Percentiles rank a stretch among this genome's conserved stretches.
Evolutionary conservation across 2,329 filamentous ascomycete genomes (phyloP).

Genomic region (Colletotrichum limetticola): DNA sequence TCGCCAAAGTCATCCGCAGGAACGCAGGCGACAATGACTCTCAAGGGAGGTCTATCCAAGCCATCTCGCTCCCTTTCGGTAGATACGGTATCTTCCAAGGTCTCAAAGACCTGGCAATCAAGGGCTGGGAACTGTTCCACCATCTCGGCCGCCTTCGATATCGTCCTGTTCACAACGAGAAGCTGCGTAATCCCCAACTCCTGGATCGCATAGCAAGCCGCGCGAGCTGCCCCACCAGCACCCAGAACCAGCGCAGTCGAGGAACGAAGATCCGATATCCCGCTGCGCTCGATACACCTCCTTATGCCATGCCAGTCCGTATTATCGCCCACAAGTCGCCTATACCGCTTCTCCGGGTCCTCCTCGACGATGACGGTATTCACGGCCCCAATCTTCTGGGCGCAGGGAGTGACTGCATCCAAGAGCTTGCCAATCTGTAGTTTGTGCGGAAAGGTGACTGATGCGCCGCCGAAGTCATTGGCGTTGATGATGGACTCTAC

Average conservation of each 20-base stretch:
- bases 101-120: background rate
- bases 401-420: background rate
- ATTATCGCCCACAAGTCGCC: background rate
- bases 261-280: background rate
- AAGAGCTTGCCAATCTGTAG: constrained; percentile 4
- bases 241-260: constrained; percentile 6
- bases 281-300: constrained; percentile 4
- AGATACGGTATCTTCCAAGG: background rate
- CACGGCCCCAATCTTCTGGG: constrained; percentile 1
- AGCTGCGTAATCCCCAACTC: background rate
- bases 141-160: background rate
- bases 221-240: constrained; percentile 1
- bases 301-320: constrained; percentile 7
- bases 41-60: background rate
- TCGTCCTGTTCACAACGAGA: constrained; percentile 11
- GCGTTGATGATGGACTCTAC: constrained; percentile 1
- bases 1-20: background rate
- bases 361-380: background rate
- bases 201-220: constrained; percentile 6
- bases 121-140: background rate
- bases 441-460: constrained; percentile 11
- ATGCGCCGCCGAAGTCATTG: constrained; percentile 1
- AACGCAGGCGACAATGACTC: background rate
- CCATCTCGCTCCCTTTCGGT: background rate
- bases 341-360: background rate